phyloP scores from a whole-genome alignment of 768 basidiomycete genomes.

The Suillus subluteus region DNA sequence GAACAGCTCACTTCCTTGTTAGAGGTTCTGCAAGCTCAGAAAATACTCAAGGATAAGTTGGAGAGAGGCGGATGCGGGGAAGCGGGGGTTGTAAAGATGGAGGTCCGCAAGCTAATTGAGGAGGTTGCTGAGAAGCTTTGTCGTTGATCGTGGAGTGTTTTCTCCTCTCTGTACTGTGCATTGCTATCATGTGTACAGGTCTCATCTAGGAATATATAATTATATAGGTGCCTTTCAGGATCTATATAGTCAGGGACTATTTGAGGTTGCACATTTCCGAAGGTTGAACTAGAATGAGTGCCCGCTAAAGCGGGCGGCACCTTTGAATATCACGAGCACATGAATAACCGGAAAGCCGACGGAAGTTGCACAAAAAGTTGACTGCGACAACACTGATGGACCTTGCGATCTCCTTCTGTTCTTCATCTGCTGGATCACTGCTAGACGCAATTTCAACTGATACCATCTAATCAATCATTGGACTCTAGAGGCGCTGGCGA shows the following conservation, averaged over 20 bases:
- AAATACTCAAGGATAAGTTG: conserved; percentile 62
- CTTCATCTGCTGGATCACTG: conserved; percentile 2
- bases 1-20: conserved; percentile 61
- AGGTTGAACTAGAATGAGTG: neutral
- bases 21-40: conserved; percentile 68
- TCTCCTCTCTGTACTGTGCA: neutral
- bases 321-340: conserved; percentile 9
- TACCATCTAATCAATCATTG: conserved; percentile 5
- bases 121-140: conserved; percentile 60
- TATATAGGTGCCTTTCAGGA: neutral
- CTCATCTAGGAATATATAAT: neutral
- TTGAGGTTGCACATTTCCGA: neutral
- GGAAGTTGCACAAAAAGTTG: conserved; percentile 6
- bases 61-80: conserved; percentile 52
- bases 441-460: conserved; percentile 3
- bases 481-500: conserved; percentile 2
- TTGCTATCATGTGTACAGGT: conserved; percentile 5
- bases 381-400: neutral
- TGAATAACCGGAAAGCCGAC: conserved; percentile 16
- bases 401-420: conserved; percentile 1
- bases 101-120: conserved; percentile 62
- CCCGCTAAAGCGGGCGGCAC: neutral
- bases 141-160: conserved; percentile 13
- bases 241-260: neutral
- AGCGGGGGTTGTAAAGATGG: conserved; percentile 62